Percentiles rank a stretch among this genome's conserved stretches.
Evolutionary conservation across 1,284 basidiomycete genomes (phyloP).

Genomic region (Ceratobasidium papillatum): DNA sequence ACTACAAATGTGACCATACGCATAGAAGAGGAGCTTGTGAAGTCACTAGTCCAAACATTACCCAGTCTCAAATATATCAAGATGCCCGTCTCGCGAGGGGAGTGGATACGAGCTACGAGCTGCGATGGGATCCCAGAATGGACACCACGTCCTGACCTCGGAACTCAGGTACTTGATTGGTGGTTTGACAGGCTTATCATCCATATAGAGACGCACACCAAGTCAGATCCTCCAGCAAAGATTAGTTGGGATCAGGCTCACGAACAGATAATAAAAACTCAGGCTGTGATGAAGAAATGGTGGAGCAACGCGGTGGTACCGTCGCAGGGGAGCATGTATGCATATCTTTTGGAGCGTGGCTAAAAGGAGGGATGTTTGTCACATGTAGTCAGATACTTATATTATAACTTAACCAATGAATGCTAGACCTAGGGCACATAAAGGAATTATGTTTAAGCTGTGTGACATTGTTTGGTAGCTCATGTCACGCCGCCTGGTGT

Average conservation of each 20-base stretch:
- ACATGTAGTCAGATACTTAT: not conserved
- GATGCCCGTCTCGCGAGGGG: not conserved
- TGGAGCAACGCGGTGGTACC: not conserved
- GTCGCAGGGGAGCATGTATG: not conserved
- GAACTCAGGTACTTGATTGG: not conserved
- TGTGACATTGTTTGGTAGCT: too few species aligned
- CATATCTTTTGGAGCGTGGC: not conserved
- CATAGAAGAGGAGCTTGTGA: not conserved
- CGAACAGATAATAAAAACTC: not conserved
- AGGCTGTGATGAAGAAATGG: slow-evolving; percentile 1
- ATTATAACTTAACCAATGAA: not conserved
- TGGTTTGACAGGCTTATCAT: not conserved
- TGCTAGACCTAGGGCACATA: too few species aligned
- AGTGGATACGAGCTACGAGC: slow-evolving; percentile 3
- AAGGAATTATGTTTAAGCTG: too few species aligned
- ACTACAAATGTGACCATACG: not conserved
- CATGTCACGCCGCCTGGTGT: not conserved
- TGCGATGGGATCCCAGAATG: not conserved
- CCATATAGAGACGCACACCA: not conserved
- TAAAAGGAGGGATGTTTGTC: not conserved
- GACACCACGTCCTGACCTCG: slow-evolving; percentile 23
- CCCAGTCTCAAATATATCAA: not conserved
- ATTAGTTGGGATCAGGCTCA: not conserved
- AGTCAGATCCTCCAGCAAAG: not conserved
- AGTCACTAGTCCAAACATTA: not conserved